phyloP scores from a whole-genome alignment of 108 stramenopile species.

The Cyclotella sp. region DNA sequence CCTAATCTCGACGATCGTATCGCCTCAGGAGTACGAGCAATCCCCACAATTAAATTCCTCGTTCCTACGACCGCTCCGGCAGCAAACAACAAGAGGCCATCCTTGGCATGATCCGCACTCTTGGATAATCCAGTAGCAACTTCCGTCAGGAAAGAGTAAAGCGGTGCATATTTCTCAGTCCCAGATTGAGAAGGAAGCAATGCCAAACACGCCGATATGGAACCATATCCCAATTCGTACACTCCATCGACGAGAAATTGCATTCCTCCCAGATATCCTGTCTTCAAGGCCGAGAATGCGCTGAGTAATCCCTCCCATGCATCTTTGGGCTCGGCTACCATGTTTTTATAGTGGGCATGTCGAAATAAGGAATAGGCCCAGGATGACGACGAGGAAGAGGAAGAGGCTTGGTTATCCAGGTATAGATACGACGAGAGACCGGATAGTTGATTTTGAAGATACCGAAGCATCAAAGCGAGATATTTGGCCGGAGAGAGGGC shows the following conservation, averaged over 20 bases:
- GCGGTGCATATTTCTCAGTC: background rate
- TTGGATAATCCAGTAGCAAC: background rate
- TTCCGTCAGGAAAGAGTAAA: slow-evolving; percentile 13
- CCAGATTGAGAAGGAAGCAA: slow-evolving; percentile 9
- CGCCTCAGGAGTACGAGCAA: slow-evolving; percentile 27
- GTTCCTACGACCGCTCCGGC: slow-evolving; percentile 27
- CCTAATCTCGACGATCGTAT: slow-evolving; percentile 12
- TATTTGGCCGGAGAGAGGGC: slow-evolving; percentile 4
- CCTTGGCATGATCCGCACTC: slow-evolving; percentile 15
- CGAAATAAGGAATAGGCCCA: slow-evolving; percentile 27
- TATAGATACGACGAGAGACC: background rate
- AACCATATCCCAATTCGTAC: slow-evolving; percentile 26
- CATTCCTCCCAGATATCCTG: slow-evolving; percentile 25
- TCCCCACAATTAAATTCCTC: slow-evolving; percentile 32
- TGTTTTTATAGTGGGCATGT: slow-evolving; percentile 22
- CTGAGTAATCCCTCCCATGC: slow-evolving; percentile 26
- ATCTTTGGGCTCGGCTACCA: slow-evolving; percentile 31
- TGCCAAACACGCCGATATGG: slow-evolving; percentile 22
- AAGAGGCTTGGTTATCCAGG: background rate
- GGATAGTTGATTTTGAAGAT: slow-evolving; percentile 13
- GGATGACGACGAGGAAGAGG: background rate
- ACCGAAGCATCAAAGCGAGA: slow-evolving; percentile 17
- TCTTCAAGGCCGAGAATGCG: slow-evolving; percentile 17
- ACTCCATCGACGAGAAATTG: slow-evolving; percentile 16
- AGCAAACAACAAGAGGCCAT: slow-evolving; percentile 24